Evolutionary conservation across 2,329 filamentous ascomycete genomes (phyloP).

Genomic region (Alternaria metachromatica): DNA sequence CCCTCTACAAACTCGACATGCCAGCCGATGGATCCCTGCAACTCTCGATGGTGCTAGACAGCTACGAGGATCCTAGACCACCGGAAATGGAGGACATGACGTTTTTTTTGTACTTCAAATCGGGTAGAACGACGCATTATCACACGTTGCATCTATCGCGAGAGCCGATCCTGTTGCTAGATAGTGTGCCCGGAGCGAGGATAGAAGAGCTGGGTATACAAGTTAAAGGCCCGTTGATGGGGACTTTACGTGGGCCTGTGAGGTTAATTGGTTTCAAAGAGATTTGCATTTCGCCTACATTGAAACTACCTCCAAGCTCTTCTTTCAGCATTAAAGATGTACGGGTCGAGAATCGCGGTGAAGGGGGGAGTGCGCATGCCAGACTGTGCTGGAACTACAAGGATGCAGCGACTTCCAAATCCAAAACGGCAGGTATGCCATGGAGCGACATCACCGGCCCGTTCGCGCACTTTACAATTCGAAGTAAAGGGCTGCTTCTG

Average conservation of each 20-base stretch:
- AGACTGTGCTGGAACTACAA: conserved; percentile 36
- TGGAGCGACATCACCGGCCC: conserved; percentile 45
- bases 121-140: conserved; percentile 3
- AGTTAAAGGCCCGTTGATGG: conserved; percentile 7
- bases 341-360: conserved; percentile 16
- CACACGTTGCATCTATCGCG: neutral
- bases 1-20: conserved; percentile 46
- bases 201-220: conserved; percentile 37
- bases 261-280: conserved; percentile 17
- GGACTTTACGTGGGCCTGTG: neutral
- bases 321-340: conserved; percentile 18
- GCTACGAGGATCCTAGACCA: neutral
- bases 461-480: conserved; percentile 42
- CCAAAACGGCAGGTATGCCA: conserved; percentile 19
- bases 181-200: neutral
- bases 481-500: conserved; percentile 23
- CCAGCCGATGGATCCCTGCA: conserved; percentile 31
- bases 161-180: neutral
- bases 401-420: neutral
- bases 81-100: neutral
- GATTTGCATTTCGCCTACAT: conserved; percentile 25
- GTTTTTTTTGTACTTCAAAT: conserved; percentile 26
- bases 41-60: neutral
- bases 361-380: conserved; percentile 25
- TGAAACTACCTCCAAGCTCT: neutral